These are phyloP conservation scores for Dactylellina haptotyla DNA, from an alignment of 2,329 filamentous ascomycete genomes.

Conservation along the genomic window DNA sequence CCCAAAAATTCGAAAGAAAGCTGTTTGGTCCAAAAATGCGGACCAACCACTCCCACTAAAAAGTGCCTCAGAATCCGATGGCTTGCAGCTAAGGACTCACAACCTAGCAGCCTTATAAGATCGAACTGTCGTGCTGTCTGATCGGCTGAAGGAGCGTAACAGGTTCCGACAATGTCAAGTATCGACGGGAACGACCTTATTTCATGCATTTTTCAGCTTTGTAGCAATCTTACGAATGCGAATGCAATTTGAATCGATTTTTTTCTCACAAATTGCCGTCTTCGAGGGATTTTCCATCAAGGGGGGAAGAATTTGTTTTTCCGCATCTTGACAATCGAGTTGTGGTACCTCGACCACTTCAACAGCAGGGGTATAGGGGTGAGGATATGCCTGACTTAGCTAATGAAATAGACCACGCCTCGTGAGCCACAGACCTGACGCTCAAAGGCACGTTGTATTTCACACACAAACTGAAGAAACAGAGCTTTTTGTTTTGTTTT, in stretches of 20 bases:
- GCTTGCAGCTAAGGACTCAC: constrained; percentile 15
- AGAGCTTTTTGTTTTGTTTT: too few species aligned
- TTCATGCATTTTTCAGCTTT: too few species aligned
- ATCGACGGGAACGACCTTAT: too few species aligned
- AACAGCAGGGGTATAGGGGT: constrained; percentile 22
- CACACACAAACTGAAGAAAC: background rate
- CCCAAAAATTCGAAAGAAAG: constrained; percentile 32
- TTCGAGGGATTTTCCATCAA: too few species aligned
- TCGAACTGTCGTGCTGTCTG: constrained; percentile 15
- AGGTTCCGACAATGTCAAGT: background rate
- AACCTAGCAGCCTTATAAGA: constrained; percentile 47
- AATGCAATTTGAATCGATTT: too few species aligned
- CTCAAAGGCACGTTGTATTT: constrained; percentile 42
- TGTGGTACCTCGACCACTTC: background rate
- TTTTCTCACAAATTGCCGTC: too few species aligned
- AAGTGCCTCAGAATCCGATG: constrained; percentile 38
- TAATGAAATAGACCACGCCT: constrained; percentile 10
- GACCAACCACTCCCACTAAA: background rate
- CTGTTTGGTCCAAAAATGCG: constrained; percentile 1
- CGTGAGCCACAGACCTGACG: constrained; percentile 31
- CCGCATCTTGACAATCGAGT: background rate
- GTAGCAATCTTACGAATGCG: too few species aligned
- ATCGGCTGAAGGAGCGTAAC: constrained; percentile 17
- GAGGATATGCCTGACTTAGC: constrained; percentile 15
- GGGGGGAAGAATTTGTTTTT: background rate